Base-by-base conservation (phyloP, 768 basidiomycete genomes). In the Leccinum aurantiacum region DNA sequence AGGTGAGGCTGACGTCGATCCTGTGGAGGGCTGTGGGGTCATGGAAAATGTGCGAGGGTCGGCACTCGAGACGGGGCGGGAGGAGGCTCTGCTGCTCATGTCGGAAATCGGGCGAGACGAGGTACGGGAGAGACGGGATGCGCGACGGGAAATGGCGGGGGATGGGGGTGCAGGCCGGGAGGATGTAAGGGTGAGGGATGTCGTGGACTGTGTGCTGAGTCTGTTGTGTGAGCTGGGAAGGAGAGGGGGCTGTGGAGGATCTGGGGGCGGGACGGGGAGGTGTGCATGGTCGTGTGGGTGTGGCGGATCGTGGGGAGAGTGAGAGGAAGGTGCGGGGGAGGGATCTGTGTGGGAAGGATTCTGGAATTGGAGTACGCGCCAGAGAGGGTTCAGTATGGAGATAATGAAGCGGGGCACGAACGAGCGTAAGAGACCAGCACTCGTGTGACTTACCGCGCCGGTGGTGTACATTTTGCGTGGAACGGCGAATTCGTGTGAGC, bases 401-500 rank as follows among this genome's bases (percentile, higher is more conserved):
- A 70, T 17, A 65, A 72, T 14, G 53, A 74, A 64, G 58, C 59
- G 65, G 47, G 68, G 60, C 15, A 70, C 57, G 67, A 74, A 60
- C 54, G 63, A 64, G 63, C 67, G 60, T 56, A 70, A 56, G 59
- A 72, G 56, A 57, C 49, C 61, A 50, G 67, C 63, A 64, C 61
- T 65, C 66, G 61, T 53, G 53, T 31, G 67, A 73, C 71, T 73
- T 64, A 72, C 71, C 65, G 60, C 72, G 64, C 70, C 70, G 29
- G 62, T 37, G 37, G 65, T 64, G 58, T 68, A 60, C 73, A 60
- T 65, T 50, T 63, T 74, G 1, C 60, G 73, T 0, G 78, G 78
- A 60, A 82, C 66, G 13, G 86, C 87, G 67, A 87, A 89, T 67
- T 90, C 88, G 77, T 89, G 87, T 31, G 82, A 78, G 3, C 82